Percentiles rank a stretch among this genome's conserved stretches.
phyloP scores from a whole-genome alignment of 345 rosid genomes.

The Citrus trifoliata region DNA sequence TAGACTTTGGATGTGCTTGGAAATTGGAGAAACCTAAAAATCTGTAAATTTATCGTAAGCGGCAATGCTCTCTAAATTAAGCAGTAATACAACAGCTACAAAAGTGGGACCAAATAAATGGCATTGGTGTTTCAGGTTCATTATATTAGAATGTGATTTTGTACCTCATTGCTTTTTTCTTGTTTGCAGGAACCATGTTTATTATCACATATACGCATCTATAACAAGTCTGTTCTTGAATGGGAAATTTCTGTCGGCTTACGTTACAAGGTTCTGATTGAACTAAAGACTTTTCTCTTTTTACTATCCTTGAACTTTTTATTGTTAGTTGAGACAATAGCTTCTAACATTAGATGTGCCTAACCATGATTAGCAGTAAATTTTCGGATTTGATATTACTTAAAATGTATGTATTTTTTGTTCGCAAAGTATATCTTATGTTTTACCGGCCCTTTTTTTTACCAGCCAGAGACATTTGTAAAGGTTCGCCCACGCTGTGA shows the following conservation, averaged over 20 bases:
- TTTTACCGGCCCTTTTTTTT: conserved; percentile 17
- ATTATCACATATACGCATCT: conserved; percentile 66
- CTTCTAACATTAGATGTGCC: not conserved
- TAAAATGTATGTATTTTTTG: not conserved
- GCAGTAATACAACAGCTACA: not conserved
- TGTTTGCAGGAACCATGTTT: conserved; percentile 75
- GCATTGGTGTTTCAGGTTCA: not conserved
- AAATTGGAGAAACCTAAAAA: not conserved
- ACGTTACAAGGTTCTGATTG: conserved; percentile 62
- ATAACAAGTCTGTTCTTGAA: conserved; percentile 85
- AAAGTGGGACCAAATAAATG: not conserved
- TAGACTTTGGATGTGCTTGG: not conserved
- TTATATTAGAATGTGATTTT: not conserved
- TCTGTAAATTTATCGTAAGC: not conserved
- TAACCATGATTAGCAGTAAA: not conserved
- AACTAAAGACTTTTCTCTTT: not conserved
- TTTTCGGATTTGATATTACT: not conserved
- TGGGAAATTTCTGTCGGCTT: conserved; percentile 87
- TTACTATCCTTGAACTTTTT: not conserved
- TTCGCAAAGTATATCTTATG: conserved; percentile 1
- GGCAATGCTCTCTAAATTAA: not conserved
- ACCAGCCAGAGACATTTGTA: conserved; percentile 80
- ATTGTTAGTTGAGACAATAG: not conserved
- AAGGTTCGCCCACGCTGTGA: conserved; percentile 86
- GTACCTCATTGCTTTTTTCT: not conserved